A percentile compares a stretch with the other conserved stretches of the same genome.
Evolutionary conservation across 106 monocot species (phyloP).

Genomic region (Dioscorea alata): DNA sequence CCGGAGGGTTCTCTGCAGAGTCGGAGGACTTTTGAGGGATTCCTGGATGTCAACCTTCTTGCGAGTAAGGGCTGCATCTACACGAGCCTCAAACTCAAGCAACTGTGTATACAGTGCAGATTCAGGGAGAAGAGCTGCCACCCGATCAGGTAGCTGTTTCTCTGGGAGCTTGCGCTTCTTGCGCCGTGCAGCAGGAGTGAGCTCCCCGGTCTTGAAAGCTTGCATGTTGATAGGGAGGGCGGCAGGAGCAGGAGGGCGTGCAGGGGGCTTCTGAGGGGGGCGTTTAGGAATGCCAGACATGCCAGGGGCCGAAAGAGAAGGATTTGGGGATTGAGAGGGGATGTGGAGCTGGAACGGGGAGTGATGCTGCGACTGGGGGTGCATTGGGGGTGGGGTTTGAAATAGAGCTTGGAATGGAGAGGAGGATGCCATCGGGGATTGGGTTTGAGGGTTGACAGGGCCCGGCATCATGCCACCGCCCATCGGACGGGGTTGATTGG

Average conservation of each 20-base stretch:
- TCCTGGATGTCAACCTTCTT: conserved; percentile 97
- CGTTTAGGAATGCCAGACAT: too few species aligned
- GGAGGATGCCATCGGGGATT: too few species aligned
- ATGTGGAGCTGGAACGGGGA: conserved; percentile 48
- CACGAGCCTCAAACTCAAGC: conserved; percentile 85
- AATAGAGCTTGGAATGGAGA: conserved; percentile 27
- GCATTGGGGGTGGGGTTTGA: conserved; percentile 26
- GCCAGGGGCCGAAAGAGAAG: conserved; percentile 8
- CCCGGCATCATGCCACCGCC: too few species aligned
- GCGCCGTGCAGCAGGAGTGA: conserved; percentile 74
- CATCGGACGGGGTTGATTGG: too few species aligned
- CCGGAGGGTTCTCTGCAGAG: conserved; percentile 71
- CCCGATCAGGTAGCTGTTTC: conserved; percentile 88
- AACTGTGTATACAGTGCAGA: conserved; percentile 91
- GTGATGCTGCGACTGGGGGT: conserved; percentile 12
- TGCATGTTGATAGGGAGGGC: conserved; percentile 3
- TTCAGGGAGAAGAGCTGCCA: conserved; percentile 87
- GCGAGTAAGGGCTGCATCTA: conserved; percentile 73
- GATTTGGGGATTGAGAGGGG: conserved; percentile 7
- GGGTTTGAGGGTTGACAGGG: too few species aligned
- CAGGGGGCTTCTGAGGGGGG: conserved; percentile 32
- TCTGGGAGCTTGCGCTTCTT: conserved; percentile 97
- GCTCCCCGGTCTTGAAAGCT: conserved; percentile 51
- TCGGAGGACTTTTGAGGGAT: conserved; percentile 67
- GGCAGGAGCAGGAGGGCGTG: conserved; percentile 14